Base-by-base conservation (phyloP, 345 rosid genomes). In the Triadica sebifera region DNA sequence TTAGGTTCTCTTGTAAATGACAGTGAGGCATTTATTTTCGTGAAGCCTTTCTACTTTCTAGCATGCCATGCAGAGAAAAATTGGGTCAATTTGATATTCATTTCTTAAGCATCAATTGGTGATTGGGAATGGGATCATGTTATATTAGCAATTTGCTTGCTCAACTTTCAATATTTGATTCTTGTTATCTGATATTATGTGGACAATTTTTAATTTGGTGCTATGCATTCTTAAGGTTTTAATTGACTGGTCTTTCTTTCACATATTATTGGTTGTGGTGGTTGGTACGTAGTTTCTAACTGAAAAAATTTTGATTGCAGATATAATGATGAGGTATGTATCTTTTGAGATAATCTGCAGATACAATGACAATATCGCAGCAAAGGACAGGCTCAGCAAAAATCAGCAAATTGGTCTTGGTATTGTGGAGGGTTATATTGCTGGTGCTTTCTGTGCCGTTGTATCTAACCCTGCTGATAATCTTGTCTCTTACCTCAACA, bases 271-370 rank as follows among this genome's bases (percentile, higher is more conserved):
- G 39, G 8, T 22, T 0, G 56, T 29, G 67, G 50, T n/a, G 11
- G 49, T 45, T 57, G 17, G 34, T 29, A 29, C 1, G 70, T 57
- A 69, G 69, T 50, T 53, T 39, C 50, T 19, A 20, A n/a, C 19
- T n/a, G 8, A 22, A 20, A 22, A 17, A 41, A 13, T 38, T 76
- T 39, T 50, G 38, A 1, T 77, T 79, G 77, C 84, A 96, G 98
- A 93, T 84, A 96, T 98, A 0, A 93, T 96, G 99, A 96, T 93
- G 99, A 96, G 93, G 82, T 96, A 93, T 81, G 98, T 97, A 75
- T 93, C 97, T 25, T 95, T 93, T 64, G 98, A 93, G 84, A 88
- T 80, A 80, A 84, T 96, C 56, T 93, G 93, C 83, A 93, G 34
- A 29, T 29, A 93, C 87, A 79, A 90, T 67, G 93, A 87, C 19